Conservation (phyloP, 108 stramenopile species). For the Nitzschia sp. region DNA sequence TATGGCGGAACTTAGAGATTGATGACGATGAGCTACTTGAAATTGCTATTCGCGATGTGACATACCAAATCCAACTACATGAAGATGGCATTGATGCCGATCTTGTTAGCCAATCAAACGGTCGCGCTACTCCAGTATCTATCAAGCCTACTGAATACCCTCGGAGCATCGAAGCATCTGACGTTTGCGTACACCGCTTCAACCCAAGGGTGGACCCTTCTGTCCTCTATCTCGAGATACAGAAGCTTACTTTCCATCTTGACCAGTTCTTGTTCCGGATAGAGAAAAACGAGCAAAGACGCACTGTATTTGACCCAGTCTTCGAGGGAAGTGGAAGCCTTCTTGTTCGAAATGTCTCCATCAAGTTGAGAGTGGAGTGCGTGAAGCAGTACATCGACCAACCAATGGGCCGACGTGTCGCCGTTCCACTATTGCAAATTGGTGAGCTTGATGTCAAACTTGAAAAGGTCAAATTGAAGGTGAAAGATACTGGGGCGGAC, state of each 20-base stretch:
- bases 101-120: constrained; percentile 10
- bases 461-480: constrained; percentile 59
- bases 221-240: constrained; percentile 73
- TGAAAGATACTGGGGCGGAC: constrained; percentile 70
- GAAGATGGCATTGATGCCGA: constrained; percentile 23
- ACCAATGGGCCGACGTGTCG: constrained; percentile 20
- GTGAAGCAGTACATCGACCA: constrained; percentile 53
- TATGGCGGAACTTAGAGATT: constrained; percentile 78
- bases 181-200: constrained; percentile 37
- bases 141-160: constrained; percentile 3
- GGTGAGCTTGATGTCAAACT: constrained; percentile 58
- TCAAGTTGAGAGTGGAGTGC: constrained; percentile 72
- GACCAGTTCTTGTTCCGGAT: constrained; percentile 78
- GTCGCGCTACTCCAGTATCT: not conserved
- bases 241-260: constrained; percentile 64
- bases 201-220: constrained; percentile 78
- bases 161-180: constrained; percentile 5
- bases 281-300: constrained; percentile 54
- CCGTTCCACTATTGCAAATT: constrained; percentile 62
- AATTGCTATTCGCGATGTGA: constrained; percentile 76
- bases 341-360: constrained; percentile 67
- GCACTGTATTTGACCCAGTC: constrained; percentile 79
- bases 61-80: constrained; percentile 71
- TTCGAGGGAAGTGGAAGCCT: constrained; percentile 74
- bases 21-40: constrained; percentile 83